Evolutionary conservation across 441 rosid genomes (phyloP).

Genomic region (Syzygium syzygioides): DNA sequence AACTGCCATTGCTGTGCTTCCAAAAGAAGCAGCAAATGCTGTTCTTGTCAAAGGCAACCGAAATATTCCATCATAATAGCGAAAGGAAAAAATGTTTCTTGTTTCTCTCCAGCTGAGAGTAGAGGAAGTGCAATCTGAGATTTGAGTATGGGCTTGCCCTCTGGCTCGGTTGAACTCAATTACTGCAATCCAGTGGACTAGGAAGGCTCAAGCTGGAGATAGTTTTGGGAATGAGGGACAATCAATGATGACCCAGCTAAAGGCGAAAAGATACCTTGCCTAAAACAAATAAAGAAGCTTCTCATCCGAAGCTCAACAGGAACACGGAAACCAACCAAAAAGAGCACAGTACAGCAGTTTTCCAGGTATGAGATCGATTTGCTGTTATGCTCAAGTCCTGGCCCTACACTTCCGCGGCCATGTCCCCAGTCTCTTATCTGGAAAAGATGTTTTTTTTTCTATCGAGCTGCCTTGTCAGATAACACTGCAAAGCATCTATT

Average conservation of each 20-base stretch:
- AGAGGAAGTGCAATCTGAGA: not conserved
- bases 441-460: not conserved
- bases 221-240: not conserved
- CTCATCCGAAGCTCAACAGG: not conserved
- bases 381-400: not conserved
- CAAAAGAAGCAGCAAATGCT: not conserved
- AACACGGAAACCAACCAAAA: not conserved
- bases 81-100: not conserved
- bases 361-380: not conserved
- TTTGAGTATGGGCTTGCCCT: not conserved
- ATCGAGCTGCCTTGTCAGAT: not conserved
- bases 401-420: not conserved
- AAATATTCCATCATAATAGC: not conserved
- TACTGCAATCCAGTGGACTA: not conserved
- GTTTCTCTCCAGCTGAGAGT: not conserved
- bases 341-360: not conserved
- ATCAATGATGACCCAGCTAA: not conserved
- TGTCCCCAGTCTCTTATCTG: not conserved
- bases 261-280: conserved; percentile 4
- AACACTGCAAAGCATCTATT: not conserved
- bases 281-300: not conserved
- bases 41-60: not conserved
- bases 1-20: not conserved
- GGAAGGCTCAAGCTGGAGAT: not conserved
- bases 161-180: not conserved